These are phyloP conservation scores for Lachancea lanzarotensis DNA, from an alignment of 805 yeast species.

Conservation along the genomic window DNA sequence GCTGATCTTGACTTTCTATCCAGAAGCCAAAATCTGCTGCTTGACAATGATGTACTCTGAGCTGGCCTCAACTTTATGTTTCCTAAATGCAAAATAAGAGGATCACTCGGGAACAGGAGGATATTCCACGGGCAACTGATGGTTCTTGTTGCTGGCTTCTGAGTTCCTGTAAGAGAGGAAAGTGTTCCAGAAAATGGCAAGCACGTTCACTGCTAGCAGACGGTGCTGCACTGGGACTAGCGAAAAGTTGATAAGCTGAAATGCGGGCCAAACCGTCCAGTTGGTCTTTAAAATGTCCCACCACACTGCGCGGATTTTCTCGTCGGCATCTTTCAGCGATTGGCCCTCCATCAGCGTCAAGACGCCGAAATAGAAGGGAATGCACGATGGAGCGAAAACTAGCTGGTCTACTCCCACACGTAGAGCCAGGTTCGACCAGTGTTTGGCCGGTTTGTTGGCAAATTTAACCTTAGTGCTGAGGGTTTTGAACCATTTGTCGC, in stretches of 20 bases:
- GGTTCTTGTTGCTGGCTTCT: constrained; percentile 15
- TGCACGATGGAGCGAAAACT: constrained; percentile 68
- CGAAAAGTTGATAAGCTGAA: constrained; percentile 73
- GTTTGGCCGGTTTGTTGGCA: constrained; percentile 28
- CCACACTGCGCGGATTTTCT: constrained; percentile 46
- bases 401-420: constrained; percentile 68
- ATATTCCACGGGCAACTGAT: constrained; percentile 29
- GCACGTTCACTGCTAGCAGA: constrained; percentile 58
- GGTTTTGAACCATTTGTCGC: constrained; percentile 60
- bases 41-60: too few relatives aligned
- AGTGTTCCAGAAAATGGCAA: constrained; percentile 81
- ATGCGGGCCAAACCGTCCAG: constrained; percentile 87
- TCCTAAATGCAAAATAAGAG: too few relatives aligned
- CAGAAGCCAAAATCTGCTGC: too few relatives aligned
- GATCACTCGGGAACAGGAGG: constrained; percentile 38
- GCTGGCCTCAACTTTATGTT: too few relatives aligned
- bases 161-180: constrained; percentile 60
- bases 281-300: constrained; percentile 64
- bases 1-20: too few relatives aligned
- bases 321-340: constrained; percentile 34
- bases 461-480: constrained; percentile 38
- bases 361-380: constrained; percentile 62
- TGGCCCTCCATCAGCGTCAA: constrained; percentile 64
- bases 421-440: constrained; percentile 33
- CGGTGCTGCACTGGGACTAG: constrained; percentile 68